Evolutionary conservation across 1,139 yeast genomes (phyloP).

Genomic region (Blastobotrys apis): DNA sequence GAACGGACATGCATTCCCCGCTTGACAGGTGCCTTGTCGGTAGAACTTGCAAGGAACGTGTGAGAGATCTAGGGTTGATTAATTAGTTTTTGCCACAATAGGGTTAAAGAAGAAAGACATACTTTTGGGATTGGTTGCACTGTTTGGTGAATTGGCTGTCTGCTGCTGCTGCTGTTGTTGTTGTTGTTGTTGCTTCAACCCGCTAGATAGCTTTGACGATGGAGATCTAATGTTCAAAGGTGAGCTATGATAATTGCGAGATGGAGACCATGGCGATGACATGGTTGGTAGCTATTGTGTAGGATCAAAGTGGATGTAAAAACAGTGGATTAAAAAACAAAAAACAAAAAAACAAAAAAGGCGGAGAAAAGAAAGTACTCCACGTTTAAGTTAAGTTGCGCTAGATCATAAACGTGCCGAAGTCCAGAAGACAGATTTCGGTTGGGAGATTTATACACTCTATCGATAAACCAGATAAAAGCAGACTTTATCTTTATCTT

Average conservation of each 20-base stretch:
- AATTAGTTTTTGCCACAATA: background rate
- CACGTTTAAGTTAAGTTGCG: too few species aligned
- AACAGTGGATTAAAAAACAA: too few species aligned
- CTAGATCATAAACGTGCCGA: too few species aligned
- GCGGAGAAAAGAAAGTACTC: too few species aligned
- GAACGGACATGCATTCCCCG: conserved; percentile 88
- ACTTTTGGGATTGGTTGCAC: conserved; percentile 12
- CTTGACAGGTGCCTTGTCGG: conserved; percentile 89
- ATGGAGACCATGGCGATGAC: conserved; percentile 1
- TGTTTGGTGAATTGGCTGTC: conserved; percentile 10
- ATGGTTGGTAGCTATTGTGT: too few species aligned
- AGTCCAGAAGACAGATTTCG: too few species aligned
- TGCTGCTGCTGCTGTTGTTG: conserved; percentile 3
- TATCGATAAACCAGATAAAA: too few species aligned
- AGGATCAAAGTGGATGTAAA: too few species aligned
- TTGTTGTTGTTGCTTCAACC: conserved; percentile 11
- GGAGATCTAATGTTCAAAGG: background rate
- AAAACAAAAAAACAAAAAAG: too few species aligned
- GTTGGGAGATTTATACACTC: too few species aligned
- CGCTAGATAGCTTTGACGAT: conserved; percentile 16
- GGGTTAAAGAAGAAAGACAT: conserved; percentile 1
- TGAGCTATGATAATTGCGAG: background rate
- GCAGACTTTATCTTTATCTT: too few species aligned
- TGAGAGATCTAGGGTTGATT: conserved; percentile 46
- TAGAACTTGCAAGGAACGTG: conserved; percentile 96